Percentiles rank a stretch among this genome's conserved stretches.
Conservation (phyloP, 2,329 filamentous ascomycete genomes). For the Pseudogymnoascus sp. region DNA sequence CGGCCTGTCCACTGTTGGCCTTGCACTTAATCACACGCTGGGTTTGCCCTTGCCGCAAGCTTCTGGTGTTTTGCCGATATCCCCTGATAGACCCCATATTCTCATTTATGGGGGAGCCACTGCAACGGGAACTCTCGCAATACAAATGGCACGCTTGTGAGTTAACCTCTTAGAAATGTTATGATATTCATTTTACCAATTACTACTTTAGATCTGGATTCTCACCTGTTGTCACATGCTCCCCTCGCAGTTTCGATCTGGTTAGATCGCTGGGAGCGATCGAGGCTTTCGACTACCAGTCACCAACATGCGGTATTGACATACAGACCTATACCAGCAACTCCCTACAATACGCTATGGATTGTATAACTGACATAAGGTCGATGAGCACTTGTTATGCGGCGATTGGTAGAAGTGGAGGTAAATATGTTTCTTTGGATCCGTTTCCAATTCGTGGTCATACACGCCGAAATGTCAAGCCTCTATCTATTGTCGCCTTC, state of each 20-base stretch:
- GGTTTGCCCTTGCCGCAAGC: conserved; percentile 20
- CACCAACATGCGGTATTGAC: conserved; percentile 12
- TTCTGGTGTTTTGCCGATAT: conserved; percentile 12
- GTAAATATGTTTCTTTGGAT: conserved; percentile 33
- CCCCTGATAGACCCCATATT: conserved; percentile 22
- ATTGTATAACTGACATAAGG: conserved; percentile 25
- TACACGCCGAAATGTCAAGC: too few relatives aligned
- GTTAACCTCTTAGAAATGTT: conserved; percentile 8
- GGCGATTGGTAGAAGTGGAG: conserved; percentile 32
- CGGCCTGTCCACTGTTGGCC: conserved; percentile 25
- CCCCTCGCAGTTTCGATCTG: conserved; percentile 35
- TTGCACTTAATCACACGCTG: conserved; percentile 28
- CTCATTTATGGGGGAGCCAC: conserved; percentile 40
- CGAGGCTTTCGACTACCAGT: conserved; percentile 38
- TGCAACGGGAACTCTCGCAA: conserved; percentile 34
- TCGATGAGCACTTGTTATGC: conserved; percentile 33
- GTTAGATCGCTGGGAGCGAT: conserved; percentile 35
- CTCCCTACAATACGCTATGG: conserved; percentile 31
- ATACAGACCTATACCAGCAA: conserved; percentile 32
- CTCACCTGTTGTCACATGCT: conserved; percentile 37
- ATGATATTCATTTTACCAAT: too few relatives aligned
- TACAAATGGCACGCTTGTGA: conserved; percentile 34
- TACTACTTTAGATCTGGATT: conserved; percentile 23
- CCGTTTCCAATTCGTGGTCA: conserved; percentile 12
- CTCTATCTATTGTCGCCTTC: too few relatives aligned